These are phyloP conservation scores for Aphanocladium album DNA, from an alignment of 2,329 filamentous ascomycete species.

Conservation along the genomic window DNA sequence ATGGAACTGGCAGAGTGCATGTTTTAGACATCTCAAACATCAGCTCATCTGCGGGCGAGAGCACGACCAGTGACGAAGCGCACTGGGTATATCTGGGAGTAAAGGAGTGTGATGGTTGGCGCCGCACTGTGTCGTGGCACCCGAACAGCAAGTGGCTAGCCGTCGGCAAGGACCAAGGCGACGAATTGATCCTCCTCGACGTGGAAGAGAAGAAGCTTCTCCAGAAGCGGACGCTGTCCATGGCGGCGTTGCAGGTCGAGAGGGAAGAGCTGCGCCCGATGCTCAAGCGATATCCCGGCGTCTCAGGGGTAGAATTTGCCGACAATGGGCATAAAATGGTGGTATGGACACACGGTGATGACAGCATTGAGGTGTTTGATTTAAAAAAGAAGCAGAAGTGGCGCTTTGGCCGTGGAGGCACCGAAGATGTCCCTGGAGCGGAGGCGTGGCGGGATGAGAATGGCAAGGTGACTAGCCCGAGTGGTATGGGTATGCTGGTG, in stretches of 20 bases:
- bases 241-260: not conserved
- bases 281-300: not conserved
- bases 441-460: constrained; percentile 3
- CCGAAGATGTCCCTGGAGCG: constrained; percentile 2
- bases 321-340: not conserved
- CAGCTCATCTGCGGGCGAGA: not conserved
- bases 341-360: not conserved
- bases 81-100: not conserved
- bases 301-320: not conserved
- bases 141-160: constrained; percentile 9
- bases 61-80: not conserved
- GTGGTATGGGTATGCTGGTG: not conserved
- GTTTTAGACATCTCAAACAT: not conserved
- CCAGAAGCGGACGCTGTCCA: constrained; percentile 4
- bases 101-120: not conserved
- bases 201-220: not conserved
- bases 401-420: constrained; percentile 12
- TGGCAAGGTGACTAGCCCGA: constrained; percentile 6
- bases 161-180: not conserved
- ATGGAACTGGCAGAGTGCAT: not conserved
- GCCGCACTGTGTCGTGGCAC: constrained; percentile 12
- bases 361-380: constrained; percentile 11
- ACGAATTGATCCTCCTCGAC: constrained; percentile 2
- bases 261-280: not conserved
- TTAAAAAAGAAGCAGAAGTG: constrained; percentile 1